Evolutionary conservation across 495 filamentous ascomycete genomes (phyloP).

Genomic region (Penicillium cosmopolitanum): DNA sequence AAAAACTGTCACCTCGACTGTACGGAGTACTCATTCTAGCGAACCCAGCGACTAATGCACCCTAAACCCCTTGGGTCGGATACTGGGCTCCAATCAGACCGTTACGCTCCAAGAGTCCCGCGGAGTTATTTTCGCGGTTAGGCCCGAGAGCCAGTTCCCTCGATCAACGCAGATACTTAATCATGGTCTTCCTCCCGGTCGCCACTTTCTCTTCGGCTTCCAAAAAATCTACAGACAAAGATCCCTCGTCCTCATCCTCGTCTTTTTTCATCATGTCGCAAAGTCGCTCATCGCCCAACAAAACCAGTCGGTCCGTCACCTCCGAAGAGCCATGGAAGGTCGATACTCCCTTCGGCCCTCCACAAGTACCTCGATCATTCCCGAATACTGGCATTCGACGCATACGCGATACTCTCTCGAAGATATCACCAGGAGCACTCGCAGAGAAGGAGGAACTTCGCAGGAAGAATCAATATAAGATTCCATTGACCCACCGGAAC

Average conservation of each 20-base stretch:
- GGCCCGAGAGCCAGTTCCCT: slow-evolving; percentile 13
- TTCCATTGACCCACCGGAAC: slow-evolving; percentile 48
- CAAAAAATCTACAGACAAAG: neutral
- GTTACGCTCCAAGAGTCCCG: slow-evolving; percentile 15
- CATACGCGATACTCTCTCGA: slow-evolving; percentile 43
- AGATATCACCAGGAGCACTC: slow-evolving; percentile 39
- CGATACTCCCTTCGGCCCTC: slow-evolving; percentile 46
- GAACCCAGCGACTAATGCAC: slow-evolving; percentile 11
- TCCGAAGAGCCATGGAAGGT: slow-evolving; percentile 41
- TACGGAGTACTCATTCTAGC: neutral
- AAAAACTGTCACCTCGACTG: neutral
- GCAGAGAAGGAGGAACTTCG: slow-evolving; percentile 47
- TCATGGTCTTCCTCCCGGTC: neutral
- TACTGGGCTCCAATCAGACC: slow-evolving; percentile 17
- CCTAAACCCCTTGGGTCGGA: slow-evolving; percentile 6
- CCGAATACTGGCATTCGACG: slow-evolving; percentile 39
- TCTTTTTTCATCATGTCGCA: slow-evolving; percentile 34
- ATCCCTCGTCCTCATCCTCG: neutral
- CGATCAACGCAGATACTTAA: slow-evolving; percentile 10
- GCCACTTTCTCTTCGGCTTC: neutral
- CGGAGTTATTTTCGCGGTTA: slow-evolving; percentile 16
- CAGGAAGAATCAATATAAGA: slow-evolving; percentile 46
- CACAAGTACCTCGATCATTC: slow-evolving; percentile 34
- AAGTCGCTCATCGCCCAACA: slow-evolving; percentile 29
- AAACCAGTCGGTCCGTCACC: slow-evolving; percentile 29